These are phyloP conservation scores for Kickxella alabastrina DNA, from an alignment of 192 early-diverging fungal genomes.

Conservation along the genomic window DNA sequence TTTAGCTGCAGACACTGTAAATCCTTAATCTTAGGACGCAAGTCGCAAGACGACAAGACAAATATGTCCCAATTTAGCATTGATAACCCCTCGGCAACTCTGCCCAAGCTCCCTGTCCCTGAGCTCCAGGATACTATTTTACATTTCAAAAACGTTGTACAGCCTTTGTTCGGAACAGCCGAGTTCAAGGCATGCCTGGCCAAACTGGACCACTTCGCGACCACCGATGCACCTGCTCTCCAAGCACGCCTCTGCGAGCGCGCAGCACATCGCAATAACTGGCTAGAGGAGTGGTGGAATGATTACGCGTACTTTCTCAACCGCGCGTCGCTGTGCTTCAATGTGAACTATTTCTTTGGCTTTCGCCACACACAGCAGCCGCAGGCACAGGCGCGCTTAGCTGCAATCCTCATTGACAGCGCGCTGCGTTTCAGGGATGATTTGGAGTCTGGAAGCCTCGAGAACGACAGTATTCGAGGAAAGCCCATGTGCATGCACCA, in stretches of 20 bases:
- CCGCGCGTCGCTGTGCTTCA: conserved; percentile 50
- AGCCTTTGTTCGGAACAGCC: conserved; percentile 46
- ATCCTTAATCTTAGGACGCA: too few species aligned
- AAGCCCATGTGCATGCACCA: conserved; percentile 76
- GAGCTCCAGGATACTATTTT: conserved; percentile 55
- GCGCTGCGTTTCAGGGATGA: conserved; percentile 59
- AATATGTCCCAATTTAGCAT: background rate
- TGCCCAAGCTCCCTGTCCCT: conserved; percentile 55
- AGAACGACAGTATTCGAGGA: conserved; percentile 66
- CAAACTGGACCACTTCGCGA: conserved; percentile 51
- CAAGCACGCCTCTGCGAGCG: conserved; percentile 49
- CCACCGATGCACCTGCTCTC: conserved; percentile 45
- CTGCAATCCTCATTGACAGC: conserved; percentile 62
- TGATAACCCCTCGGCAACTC: conserved; percentile 5
- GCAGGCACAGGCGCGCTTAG: conserved; percentile 47
- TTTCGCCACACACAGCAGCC: conserved; percentile 43
- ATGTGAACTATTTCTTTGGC: conserved; percentile 53
- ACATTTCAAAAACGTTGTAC: conserved; percentile 49
- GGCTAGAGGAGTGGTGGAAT: conserved; percentile 55
- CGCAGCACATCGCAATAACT: conserved; percentile 30
- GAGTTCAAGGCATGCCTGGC: conserved; percentile 51
- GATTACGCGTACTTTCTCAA: conserved; percentile 53
- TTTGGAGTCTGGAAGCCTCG: conserved; percentile 59
- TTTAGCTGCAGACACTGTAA: too few species aligned
- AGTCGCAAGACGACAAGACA: background rate